Percentiles rank a stretch among this genome's conserved stretches.
Conservation (phyloP, 768 basidiomycete genomes). For the Piloderma croceum region DNA sequence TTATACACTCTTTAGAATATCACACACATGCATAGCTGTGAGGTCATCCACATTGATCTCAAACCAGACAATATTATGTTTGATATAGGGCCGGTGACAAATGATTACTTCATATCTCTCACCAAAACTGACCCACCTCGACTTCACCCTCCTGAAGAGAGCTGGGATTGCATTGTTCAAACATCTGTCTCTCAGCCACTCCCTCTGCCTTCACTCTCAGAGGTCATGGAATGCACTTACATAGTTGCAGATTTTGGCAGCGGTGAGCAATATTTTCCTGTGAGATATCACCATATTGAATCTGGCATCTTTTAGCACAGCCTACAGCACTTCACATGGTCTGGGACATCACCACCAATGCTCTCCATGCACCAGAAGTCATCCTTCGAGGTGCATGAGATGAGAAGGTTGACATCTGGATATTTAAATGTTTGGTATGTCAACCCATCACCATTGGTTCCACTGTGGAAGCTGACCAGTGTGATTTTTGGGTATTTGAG, state of each 20-base stretch:
- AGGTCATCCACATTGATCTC: slow-evolving; percentile 22
- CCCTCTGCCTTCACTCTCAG: slow-evolving; percentile 13
- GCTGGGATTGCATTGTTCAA: slow-evolving; percentile 18
- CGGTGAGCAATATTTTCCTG: slow-evolving; percentile 4
- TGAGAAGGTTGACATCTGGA: slow-evolving; percentile 24
- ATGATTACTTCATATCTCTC: slow-evolving; percentile 8
- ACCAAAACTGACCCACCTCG: slow-evolving; percentile 12
- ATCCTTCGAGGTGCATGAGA: slow-evolving; percentile 20
- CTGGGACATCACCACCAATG: slow-evolving; percentile 12
- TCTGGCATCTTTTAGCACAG: slow-evolving; percentile 8
- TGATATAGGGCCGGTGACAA: slow-evolving; percentile 6
- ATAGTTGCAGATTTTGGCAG: slow-evolving; percentile 14
- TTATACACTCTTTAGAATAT: slow-evolving; percentile 14
- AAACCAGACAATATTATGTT: slow-evolving; percentile 22
- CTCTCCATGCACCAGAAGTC: slow-evolving; percentile 19
- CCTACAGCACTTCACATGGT: too few species aligned
- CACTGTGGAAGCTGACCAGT: too few species aligned
- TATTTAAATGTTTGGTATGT: slow-evolving; percentile 20
- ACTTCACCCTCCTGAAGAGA: slow-evolving; percentile 9
- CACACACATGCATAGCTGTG: slow-evolving; percentile 11
- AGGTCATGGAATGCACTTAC: slow-evolving; percentile 12
- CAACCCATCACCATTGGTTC: neutral
- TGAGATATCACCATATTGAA: slow-evolving; percentile 5
- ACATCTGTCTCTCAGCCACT: slow-evolving; percentile 12
- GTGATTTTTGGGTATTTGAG: too few species aligned